These are phyloP conservation scores for Cyclostephanos invisitatus DNA, from an alignment of 108 stramenopile species.

Conservation along the genomic window DNA sequence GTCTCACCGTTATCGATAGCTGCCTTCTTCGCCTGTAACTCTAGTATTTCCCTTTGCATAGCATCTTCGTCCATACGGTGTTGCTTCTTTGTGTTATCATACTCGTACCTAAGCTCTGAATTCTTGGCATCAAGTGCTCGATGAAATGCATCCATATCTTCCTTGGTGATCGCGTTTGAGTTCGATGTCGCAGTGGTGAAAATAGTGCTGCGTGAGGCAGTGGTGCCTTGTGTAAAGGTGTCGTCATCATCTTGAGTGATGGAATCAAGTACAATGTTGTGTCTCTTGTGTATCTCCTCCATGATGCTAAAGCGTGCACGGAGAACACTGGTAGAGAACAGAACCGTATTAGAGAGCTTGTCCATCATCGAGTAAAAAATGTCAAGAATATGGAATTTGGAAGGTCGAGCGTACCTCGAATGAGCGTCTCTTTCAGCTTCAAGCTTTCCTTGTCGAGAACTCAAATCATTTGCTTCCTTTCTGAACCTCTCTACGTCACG, in stretches of 20 bases:
- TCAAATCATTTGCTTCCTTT: conserved; percentile 41
- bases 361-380: background rate
- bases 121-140: conserved; percentile 52
- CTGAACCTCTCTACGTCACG: conserved; percentile 44
- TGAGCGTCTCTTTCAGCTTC: conserved; percentile 63
- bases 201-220: conserved; percentile 31
- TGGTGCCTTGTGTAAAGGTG: conserved; percentile 49
- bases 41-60: conserved; percentile 59
- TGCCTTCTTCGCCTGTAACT: conserved; percentile 58
- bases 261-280: conserved; percentile 55
- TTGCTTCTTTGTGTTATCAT: conserved; percentile 42
- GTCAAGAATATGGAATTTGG: background rate
- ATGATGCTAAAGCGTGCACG: conserved; percentile 63
- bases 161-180: conserved; percentile 49
- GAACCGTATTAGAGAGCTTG: background rate
- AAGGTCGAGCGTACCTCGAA: conserved; percentile 11
- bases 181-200: conserved; percentile 27
- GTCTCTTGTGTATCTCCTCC: conserved; percentile 61
- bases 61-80: conserved; percentile 56
- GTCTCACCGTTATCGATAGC: conserved; percentile 55
- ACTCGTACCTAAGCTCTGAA: conserved; percentile 36
- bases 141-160: conserved; percentile 72
- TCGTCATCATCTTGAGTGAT: conserved; percentile 54
- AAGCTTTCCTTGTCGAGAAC: conserved; percentile 56
- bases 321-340: conserved; percentile 25